phyloP scores from a whole-genome alignment of 2,329 filamentous ascomycete genomes.

The Penicillium rolfsii region DNA sequence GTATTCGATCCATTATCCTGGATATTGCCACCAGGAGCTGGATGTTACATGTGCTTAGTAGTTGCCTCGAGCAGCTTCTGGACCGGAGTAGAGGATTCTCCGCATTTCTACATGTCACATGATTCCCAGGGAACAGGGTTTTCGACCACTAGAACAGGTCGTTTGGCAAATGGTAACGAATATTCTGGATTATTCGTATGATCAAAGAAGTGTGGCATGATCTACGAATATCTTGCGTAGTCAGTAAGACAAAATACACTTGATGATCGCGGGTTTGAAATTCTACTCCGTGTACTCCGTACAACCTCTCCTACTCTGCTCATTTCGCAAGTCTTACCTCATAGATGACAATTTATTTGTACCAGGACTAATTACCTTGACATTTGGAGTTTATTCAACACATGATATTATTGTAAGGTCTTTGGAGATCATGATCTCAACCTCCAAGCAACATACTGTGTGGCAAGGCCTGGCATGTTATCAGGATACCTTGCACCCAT shows the following conservation, averaged over 20 bases:
- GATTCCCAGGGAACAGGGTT: conserved; percentile 1
- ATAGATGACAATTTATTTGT: neutral
- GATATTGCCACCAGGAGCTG: neutral
- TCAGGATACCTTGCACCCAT: neutral
- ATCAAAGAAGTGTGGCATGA: neutral
- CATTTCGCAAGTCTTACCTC: neutral
- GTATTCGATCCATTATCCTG: neutral
- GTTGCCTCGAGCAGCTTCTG: conserved; percentile 9
- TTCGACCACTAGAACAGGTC: no score
- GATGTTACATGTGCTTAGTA: neutral
- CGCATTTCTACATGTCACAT: conserved; percentile 32
- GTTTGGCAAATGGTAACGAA: neutral
- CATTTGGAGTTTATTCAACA: neutral
- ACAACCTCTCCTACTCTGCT: neutral
- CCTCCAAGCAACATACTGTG: neutral
- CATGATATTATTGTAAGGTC: neutral
- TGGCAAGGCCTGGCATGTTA: neutral
- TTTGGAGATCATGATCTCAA: neutral
- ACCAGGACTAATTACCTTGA: neutral
- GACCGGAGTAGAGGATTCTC: conserved; percentile 26
- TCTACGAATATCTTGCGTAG: neutral
- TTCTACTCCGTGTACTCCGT: neutral
- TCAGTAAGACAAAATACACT: neutral
- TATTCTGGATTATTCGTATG: neutral
- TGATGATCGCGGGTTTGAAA: no score